Evolutionary conservation across 2,329 filamentous ascomycete genomes (phyloP).

Genomic region (Fusarium zealandicum): DNA sequence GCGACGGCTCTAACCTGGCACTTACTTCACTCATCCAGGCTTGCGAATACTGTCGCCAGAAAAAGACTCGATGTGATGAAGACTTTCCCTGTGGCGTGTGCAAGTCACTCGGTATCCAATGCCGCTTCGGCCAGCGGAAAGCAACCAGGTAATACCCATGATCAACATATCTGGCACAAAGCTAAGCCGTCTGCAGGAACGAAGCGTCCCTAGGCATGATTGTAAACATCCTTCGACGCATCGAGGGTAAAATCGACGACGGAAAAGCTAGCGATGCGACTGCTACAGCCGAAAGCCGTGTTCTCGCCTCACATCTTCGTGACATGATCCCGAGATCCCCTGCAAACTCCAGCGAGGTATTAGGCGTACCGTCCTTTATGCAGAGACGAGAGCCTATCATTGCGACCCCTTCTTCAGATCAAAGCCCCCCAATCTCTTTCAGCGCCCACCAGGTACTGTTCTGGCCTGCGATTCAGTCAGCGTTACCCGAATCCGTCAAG

Average conservation of each 20-base stretch:
- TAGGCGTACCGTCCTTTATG: slow-evolving; percentile 17
- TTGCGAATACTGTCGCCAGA: slow-evolving; percentile 32
- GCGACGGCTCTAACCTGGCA: not conserved
- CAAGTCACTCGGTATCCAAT: slow-evolving; percentile 21
- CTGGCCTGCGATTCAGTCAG: slow-evolving; percentile 19
- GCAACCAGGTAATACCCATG: slow-evolving; percentile 9
- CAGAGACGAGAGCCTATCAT: slow-evolving; percentile 9
- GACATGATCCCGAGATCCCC: slow-evolving; percentile 17
- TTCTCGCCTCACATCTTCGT: not conserved
- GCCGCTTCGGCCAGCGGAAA: slow-evolving; percentile 19
- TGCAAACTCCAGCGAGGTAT: slow-evolving; percentile 26
- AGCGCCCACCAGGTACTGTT: slow-evolving; percentile 20
- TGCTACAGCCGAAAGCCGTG: not conserved
- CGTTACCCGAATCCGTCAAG: slow-evolving; percentile 15
- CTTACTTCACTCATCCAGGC: slow-evolving; percentile 7
- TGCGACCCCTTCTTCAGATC: slow-evolving; percentile 11
- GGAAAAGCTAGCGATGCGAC: not conserved
- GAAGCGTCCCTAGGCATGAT: slow-evolving; percentile 31
- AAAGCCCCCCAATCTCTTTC: slow-evolving; percentile 19
- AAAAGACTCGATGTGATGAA: slow-evolving; percentile 32
- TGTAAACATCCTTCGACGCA: slow-evolving; percentile 31
- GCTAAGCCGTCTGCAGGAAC: slow-evolving; percentile 7
- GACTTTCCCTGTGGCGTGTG: slow-evolving; percentile 30
- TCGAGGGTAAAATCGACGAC: slow-evolving; percentile 30
- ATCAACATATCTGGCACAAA: too few species aligned